A percentile compares a stretch with the other conserved stretches of the same genome.
phyloP scores from a whole-genome alignment of 75 land plant genomes.

The Pinus albicaulis region DNA sequence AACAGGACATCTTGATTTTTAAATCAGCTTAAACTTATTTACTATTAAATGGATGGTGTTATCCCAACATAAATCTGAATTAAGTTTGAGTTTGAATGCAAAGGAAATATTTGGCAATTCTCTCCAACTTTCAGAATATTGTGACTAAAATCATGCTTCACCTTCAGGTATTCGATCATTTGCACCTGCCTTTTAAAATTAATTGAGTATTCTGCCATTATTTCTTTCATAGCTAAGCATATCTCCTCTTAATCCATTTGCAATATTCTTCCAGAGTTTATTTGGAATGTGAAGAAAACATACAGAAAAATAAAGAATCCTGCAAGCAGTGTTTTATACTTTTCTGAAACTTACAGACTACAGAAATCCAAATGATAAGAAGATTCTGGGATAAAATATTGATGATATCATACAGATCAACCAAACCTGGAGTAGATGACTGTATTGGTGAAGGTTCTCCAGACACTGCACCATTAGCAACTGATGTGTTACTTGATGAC shows the following conservation, averaged over 20 bases:
- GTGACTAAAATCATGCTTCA: not conserved
- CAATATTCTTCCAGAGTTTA: not conserved
- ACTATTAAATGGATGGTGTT: not conserved
- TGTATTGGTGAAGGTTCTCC: slow-evolving; percentile 11
- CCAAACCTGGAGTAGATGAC: slow-evolving; percentile 15
- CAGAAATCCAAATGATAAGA: not conserved
- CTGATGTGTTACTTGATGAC: slow-evolving; percentile 1
- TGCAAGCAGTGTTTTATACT: not conserved
- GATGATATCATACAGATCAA: not conserved
- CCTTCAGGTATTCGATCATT: not conserved
- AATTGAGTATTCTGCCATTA: not conserved
- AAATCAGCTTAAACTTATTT: not conserved
- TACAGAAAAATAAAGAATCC: too few relatives aligned
- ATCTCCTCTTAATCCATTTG: not conserved
- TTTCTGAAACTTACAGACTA: not conserved
- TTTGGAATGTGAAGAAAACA: not conserved
- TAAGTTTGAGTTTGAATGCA: not conserved
- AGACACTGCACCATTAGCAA: slow-evolving; percentile 5
- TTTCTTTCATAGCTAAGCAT: not conserved
- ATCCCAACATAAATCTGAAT: not conserved
- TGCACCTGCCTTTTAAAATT: not conserved
- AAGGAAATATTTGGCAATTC: not conserved
- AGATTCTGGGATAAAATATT: not conserved
- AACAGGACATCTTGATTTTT: not conserved
- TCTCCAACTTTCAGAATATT: not conserved